A percentile compares a stretch with the other conserved stretches of the same genome.
Evolutionary conservation across 768 basidiomycete species (phyloP).

Genomic region (Macrolepiota fuliginosa): DNA sequence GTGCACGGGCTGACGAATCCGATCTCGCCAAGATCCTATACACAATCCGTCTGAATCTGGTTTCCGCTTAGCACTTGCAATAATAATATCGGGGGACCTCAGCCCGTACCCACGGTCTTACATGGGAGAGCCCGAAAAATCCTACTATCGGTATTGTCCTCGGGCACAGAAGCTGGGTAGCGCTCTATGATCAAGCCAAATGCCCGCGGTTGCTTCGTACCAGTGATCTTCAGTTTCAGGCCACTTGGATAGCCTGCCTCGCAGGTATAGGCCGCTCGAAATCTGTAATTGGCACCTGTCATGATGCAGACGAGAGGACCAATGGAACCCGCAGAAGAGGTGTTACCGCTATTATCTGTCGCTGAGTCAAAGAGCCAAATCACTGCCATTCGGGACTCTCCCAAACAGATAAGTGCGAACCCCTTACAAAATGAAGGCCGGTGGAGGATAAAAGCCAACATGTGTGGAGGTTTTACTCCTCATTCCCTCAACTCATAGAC

Average conservation of each 20-base stretch:
- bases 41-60: too few relatives aligned
- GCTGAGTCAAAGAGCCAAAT: conserved; percentile 1
- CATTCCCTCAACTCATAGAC: background rate
- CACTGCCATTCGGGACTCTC: conserved; percentile 2
- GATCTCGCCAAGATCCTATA: too few relatives aligned
- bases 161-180: too few relatives aligned
- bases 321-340: background rate
- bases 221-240: background rate
- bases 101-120: too few relatives aligned
- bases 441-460: conserved; percentile 1
- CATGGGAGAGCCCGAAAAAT: too few relatives aligned
- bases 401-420: conserved; percentile 8
- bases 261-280: background rate
- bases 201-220: background rate
- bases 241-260: background rate
- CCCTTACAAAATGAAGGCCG: background rate
- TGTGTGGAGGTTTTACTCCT: background rate
- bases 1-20: background rate
- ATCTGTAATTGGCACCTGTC: conserved; percentile 11
- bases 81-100: too few relatives aligned
- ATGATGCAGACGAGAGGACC: background rate
- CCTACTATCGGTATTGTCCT: too few relatives aligned
- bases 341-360: background rate
- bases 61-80: too few relatives aligned
- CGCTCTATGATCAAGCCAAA: background rate